Evolutionary conservation across 2,329 filamentous ascomycete genomes (phyloP).

Genomic region (Diaporthe nobilis): DNA sequence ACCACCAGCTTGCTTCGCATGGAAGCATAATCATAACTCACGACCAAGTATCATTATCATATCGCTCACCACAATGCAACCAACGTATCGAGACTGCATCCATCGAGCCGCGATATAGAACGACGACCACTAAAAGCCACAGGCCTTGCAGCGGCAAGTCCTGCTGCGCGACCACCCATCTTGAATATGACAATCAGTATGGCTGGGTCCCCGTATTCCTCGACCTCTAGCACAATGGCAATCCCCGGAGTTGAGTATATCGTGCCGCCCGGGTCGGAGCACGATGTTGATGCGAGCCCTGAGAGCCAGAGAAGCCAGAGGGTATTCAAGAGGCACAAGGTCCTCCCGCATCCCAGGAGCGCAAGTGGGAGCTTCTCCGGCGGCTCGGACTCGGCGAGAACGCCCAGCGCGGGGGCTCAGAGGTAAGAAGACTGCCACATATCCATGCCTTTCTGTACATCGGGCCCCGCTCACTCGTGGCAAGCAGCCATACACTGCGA

Average conservation of each 20-base stretch:
- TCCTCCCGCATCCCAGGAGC: conserved; percentile 55
- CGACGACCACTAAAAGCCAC: conserved; percentile 20
- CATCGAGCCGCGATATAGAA: conserved; percentile 36
- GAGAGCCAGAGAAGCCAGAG: conserved; percentile 47
- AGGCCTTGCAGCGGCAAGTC: conserved; percentile 6
- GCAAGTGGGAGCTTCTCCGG: conserved; percentile 43
- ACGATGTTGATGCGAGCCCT: conserved; percentile 47
- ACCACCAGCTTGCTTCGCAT: not conserved
- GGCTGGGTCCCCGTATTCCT: conserved; percentile 35
- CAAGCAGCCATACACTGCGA: conserved; percentile 57
- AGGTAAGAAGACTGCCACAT: conserved; percentile 32
- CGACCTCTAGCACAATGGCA: conserved; percentile 33
- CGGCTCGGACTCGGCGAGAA: conserved; percentile 37
- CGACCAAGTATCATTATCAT: conserved; percentile 17
- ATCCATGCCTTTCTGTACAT: conserved; percentile 36
- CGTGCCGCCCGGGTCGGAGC: conserved; percentile 36
- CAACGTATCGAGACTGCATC: conserved; percentile 17
- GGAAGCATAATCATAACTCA: not conserved
- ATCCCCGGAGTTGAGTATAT: conserved; percentile 42
- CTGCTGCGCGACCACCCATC: conserved; percentile 13
- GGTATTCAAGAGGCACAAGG: conserved; percentile 56
- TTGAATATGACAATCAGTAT: conserved; percentile 31
- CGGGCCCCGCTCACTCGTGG: conserved; percentile 50
- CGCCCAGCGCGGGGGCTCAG: conserved; percentile 24
- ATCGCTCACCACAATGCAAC: conserved; percentile 36